Evolutionary conservation across 2,329 filamentous ascomycete genomes (phyloP).

Genomic region (Raffaelea arxii): DNA sequence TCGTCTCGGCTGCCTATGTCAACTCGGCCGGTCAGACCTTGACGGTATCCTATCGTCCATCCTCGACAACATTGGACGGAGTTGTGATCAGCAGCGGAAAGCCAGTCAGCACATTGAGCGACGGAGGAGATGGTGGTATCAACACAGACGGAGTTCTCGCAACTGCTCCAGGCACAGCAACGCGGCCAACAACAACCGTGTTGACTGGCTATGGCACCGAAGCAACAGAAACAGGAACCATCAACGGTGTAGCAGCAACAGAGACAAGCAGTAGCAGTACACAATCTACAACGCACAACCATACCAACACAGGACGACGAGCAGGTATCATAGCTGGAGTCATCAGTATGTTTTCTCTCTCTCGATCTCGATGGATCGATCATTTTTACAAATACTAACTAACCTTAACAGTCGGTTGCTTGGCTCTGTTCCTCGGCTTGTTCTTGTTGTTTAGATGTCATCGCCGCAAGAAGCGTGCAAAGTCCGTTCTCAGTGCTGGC

Average conservation of each 20-base stretch:
- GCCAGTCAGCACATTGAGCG: not conserved
- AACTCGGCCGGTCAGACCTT: not conserved
- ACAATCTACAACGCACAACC: not conserved
- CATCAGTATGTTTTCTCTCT: not conserved
- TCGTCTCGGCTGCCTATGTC: conserved; percentile 1
- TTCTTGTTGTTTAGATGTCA: not conserved
- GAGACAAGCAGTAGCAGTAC: not conserved
- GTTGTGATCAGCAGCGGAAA: not conserved
- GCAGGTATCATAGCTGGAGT: not conserved
- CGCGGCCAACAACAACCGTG: not conserved
- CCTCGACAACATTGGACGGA: not conserved
- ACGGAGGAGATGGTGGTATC: no score
- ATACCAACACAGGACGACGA: no score
- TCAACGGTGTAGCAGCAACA: not conserved
- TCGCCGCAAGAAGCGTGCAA: not conserved
- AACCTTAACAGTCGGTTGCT: not conserved
- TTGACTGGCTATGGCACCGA: no score
- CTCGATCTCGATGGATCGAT: not conserved
- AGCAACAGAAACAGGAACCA: not conserved
- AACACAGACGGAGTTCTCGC: not conserved
- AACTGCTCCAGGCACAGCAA: not conserved
- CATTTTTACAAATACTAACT: not conserved
- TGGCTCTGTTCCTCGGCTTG: not conserved
- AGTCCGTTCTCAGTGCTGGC: not conserved
- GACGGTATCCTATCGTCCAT: conserved; percentile 1